phyloP scores from a whole-genome alignment of 495 filamentous ascomycete species.

The Monascus purpureus region DNA sequence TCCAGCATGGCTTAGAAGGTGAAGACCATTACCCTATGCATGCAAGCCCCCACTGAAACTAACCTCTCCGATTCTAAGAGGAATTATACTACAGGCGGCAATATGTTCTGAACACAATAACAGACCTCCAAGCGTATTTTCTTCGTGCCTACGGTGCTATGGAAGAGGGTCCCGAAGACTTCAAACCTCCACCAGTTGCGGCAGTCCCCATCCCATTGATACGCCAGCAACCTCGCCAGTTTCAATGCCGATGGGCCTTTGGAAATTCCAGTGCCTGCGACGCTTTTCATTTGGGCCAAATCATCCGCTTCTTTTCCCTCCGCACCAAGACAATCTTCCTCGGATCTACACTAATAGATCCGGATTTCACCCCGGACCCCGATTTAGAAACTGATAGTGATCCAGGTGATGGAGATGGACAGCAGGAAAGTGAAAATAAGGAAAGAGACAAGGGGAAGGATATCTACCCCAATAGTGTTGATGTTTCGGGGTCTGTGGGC shows the following conservation, averaged over 20 bases:
- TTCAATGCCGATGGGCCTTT: slow-evolving; percentile 65
- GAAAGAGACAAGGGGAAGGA: background rate
- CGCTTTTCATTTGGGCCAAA: slow-evolving; percentile 75
- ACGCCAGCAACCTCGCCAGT: slow-evolving; percentile 12
- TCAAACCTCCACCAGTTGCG: slow-evolving; percentile 4
- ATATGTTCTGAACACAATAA: slow-evolving; percentile 58
- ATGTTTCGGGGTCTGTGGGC: background rate
- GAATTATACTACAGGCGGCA: slow-evolving; percentile 59
- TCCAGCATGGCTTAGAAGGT: slow-evolving; percentile 66
- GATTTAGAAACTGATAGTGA: slow-evolving; percentile 10
- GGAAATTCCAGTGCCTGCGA: slow-evolving; percentile 65
- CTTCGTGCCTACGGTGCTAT: slow-evolving; percentile 45
- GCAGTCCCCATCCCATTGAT: slow-evolving; percentile 6
- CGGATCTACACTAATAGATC: slow-evolving; percentile 33
- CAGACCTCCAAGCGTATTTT: slow-evolving; percentile 63
- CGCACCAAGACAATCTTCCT: slow-evolving; percentile 33
- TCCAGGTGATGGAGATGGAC: background rate
- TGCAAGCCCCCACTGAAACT: no score
- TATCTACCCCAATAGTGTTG: no score
- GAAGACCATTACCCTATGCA: slow-evolving; percentile 8
- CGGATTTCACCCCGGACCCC: slow-evolving; percentile 13
- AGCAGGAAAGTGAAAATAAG: background rate
- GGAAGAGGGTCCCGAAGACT: slow-evolving; percentile 12
- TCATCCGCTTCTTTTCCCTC: slow-evolving; percentile 60
- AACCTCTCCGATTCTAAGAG: slow-evolving; percentile 26